Evolutionary conservation across 805 yeast species (phyloP).

Genomic region (Barnettozyma sp.): DNA sequence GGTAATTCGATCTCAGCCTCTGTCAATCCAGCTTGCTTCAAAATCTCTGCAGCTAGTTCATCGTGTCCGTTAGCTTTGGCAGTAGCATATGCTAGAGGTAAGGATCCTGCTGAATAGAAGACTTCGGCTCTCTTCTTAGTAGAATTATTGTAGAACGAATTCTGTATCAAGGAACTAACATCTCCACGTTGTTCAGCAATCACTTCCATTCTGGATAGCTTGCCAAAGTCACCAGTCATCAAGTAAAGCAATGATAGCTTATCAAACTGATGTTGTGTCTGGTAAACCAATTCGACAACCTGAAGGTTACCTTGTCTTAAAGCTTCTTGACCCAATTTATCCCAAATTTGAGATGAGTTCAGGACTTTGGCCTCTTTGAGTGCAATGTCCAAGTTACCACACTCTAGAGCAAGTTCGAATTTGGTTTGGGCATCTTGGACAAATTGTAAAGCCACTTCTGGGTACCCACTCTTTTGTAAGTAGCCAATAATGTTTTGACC

Average conservation of each 20-base stretch:
- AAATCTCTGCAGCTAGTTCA: constrained; percentile 64
- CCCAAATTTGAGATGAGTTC: constrained; percentile 68
- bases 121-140: constrained; percentile 68
- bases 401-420: constrained; percentile 91
- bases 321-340: constrained; percentile 78
- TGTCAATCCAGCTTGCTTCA: constrained; percentile 61
- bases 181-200: constrained; percentile 90
- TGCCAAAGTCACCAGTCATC: constrained; percentile 69
- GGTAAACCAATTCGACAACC: constrained; percentile 74
- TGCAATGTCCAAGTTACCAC: constrained; percentile 86
- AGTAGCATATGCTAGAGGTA: constrained; percentile 86
- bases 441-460: constrained; percentile 95
- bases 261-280: constrained; percentile 80
- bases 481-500: constrained; percentile 97
- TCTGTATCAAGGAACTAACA: constrained; percentile 70
- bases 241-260: constrained; percentile 85
- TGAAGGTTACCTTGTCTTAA: constrained; percentile 81
- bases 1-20: constrained; percentile 63
- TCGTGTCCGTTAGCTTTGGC: constrained; percentile 82
- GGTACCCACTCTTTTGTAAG: constrained; percentile 90
- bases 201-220: constrained; percentile 75
- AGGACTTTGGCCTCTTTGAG: constrained; percentile 77
- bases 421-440: constrained; percentile 95
- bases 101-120: constrained; percentile 70
- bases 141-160: constrained; percentile 70